phyloP scores from a whole-genome alignment of 768 basidiomycete genomes.

The Tricholoma flavovirens region DNA sequence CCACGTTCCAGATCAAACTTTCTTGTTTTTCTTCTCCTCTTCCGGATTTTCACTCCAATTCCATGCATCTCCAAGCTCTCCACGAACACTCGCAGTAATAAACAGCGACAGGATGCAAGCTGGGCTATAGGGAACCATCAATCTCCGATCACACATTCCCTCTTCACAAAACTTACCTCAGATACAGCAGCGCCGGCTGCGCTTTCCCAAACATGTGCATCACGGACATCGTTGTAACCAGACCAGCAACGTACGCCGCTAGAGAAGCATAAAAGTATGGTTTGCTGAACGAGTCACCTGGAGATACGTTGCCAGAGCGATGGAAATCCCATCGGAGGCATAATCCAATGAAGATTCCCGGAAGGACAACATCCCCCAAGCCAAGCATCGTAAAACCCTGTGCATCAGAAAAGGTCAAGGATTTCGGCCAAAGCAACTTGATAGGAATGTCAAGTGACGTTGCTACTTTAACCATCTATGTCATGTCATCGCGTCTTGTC shows the following conservation, averaged over 20 bases:
- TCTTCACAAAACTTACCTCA: constrained; percentile 49
- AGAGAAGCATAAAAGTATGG: constrained; percentile 74
- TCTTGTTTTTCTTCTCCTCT: constrained; percentile 10
- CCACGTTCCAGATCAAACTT: not conserved
- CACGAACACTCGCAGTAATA: constrained; percentile 49
- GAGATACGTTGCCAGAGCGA: constrained; percentile 28
- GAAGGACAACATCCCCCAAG: constrained; percentile 77
- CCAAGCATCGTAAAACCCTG: constrained; percentile 86
- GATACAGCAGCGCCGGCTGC: constrained; percentile 90
- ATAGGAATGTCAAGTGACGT: constrained; percentile 88
- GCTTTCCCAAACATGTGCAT: constrained; percentile 76
- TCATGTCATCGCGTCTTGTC: not conserved
- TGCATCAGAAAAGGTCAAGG: constrained; percentile 38
- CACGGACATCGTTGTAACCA: constrained; percentile 72
- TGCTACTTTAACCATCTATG: constrained; percentile 90
- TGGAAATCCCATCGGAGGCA: constrained; percentile 81
- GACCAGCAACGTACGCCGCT: constrained; percentile 66
- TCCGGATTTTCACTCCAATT: constrained; percentile 57
- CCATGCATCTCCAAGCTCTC: constrained; percentile 72
- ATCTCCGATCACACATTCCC: not conserved
- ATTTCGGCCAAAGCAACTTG: constrained; percentile 86
- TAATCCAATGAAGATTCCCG: constrained; percentile 69
- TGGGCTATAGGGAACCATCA: constrained; percentile 41
- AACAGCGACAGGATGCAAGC: constrained; percentile 71
- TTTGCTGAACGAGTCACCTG: constrained; percentile 41